phyloP scores from a whole-genome alignment of 495 filamentous ascomycete genomes.

The Mytilinidion resinicola region DNA sequence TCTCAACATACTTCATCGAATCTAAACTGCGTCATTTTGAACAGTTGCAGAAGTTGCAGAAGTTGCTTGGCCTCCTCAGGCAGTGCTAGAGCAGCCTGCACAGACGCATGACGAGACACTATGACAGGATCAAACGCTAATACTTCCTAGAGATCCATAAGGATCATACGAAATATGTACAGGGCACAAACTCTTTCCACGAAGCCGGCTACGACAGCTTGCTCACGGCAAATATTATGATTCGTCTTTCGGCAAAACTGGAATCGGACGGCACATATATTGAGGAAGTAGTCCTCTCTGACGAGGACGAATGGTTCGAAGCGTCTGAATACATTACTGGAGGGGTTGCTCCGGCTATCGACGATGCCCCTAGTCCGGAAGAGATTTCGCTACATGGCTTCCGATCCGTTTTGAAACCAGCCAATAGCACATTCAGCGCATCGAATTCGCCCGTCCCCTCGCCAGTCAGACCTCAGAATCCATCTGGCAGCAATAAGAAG shows the following conservation, averaged over 20 bases:
- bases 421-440: background rate
- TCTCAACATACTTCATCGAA: constrained; percentile 9
- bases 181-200: constrained; percentile 42
- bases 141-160: constrained; percentile 34
- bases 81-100: no score
- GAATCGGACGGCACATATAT: constrained; percentile 30
- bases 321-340: constrained; percentile 9
- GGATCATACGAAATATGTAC: constrained; percentile 44
- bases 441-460: background rate
- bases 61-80: no score
- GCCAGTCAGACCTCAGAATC: background rate
- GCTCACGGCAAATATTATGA: constrained; percentile 59
- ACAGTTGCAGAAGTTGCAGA: no score
- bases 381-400: background rate
- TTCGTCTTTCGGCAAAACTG: constrained; percentile 55
- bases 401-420: background rate
- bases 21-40: background rate
- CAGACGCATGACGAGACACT: no score
- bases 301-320: constrained; percentile 2
- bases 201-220: constrained; percentile 72
- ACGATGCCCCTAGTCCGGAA: background rate
- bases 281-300: background rate
- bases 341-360: background rate
- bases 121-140: background rate
- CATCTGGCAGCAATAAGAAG: background rate